A percentile compares a stretch with the other conserved stretches of the same genome.
phyloP scores from a whole-genome alignment of 805 yeast genomes.

The Monosporozyma aerobia region DNA sequence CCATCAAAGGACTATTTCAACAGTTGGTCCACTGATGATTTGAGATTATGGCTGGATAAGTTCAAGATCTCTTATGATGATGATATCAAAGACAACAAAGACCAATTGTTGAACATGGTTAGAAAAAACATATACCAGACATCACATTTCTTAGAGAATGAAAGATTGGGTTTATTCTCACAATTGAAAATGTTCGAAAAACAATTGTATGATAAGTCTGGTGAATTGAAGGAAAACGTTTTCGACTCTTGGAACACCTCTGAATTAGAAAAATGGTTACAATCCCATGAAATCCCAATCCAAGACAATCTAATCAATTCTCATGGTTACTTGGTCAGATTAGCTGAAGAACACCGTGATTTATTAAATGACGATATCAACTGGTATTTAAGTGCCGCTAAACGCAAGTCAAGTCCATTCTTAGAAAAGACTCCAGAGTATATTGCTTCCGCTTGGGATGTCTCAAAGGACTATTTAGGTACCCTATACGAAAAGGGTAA shows the following conservation, averaged over 20 bases:
- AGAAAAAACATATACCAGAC: constrained; percentile 35
- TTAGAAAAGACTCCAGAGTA: constrained; percentile 29
- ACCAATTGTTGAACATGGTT: constrained; percentile 37
- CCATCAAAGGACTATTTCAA: constrained; percentile 46
- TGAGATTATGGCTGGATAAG: constrained; percentile 41
- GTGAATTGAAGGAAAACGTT: constrained; percentile 34
- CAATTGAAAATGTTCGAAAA: constrained; percentile 32
- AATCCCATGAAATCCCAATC: constrained; percentile 35
- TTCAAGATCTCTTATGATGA: constrained; percentile 33
- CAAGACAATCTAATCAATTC: constrained; percentile 28
- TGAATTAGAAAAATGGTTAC: constrained; percentile 48
- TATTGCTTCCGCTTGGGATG: constrained; percentile 20
- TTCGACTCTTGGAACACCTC: constrained; percentile 45
- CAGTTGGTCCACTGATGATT: constrained; percentile 29
- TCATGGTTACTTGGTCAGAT: constrained; percentile 30
- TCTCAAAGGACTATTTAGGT: constrained; percentile 8
- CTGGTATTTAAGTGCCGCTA: constrained; percentile 28
- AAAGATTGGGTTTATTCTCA: constrained; percentile 33
- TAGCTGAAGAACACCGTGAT: constrained; percentile 30
- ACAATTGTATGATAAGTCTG: constrained; percentile 32
- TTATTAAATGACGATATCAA: constrained; percentile 33
- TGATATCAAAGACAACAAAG: constrained; percentile 20
- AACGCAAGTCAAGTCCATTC: constrained; percentile 29
- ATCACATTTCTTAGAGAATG: constrained; percentile 31
- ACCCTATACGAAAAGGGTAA: constrained; percentile 11